Base-by-base conservation (phyloP, 1,139 yeast species). In the Diutina catenulata region DNA sequence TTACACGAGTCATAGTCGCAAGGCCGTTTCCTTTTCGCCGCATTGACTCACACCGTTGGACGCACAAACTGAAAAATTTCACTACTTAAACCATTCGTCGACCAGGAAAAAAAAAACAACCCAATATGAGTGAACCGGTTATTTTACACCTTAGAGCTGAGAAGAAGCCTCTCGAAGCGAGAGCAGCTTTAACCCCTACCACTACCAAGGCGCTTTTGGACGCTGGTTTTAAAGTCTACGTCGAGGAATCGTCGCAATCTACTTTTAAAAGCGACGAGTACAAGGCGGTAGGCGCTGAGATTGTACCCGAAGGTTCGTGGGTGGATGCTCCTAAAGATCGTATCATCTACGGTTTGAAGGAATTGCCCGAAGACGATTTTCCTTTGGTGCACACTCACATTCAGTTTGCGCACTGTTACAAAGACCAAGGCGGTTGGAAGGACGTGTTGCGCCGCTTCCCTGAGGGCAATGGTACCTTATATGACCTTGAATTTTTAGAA, bases 401-500 rank as follows among this genome's bases (percentile, higher is more conserved):
- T 46, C 97, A 88, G 63, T 91, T 91, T 64, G 98, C 98, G 38
- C 99, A 91, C 62, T 93, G 98, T 65, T 93, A 88, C 67, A 93
- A 91, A 68, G 75, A 88, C 61, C 98, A 91, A 65, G 95, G 67
- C 45, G 99, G 99, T 38, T 91, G 99, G 98, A 66, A 86, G 60
- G 84, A 84, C 42, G 97, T 93, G 18, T 64, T 91, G 51, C 59
- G 70, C 43, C 76, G 98, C 59, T 91, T 87, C 68, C 94, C 94
- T 40, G 79, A 74, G 35, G 99, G 99, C 37, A 75, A 81, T 42
- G 97, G 98, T 49, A 71, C 75, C 9, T 72, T 91, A 47, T 91
- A 91, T 57, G 98, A 93, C 58, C 67, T 91, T 49, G 99, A 93
- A 63, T 91, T 91, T 56, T 70, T 93, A 56, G 94, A 84, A 59